A percentile compares a stretch with the other conserved stretches of the same genome.
phyloP scores from a whole-genome alignment of 2,329 filamentous ascomycete genomes.

The Ascomycota sp. region DNA sequence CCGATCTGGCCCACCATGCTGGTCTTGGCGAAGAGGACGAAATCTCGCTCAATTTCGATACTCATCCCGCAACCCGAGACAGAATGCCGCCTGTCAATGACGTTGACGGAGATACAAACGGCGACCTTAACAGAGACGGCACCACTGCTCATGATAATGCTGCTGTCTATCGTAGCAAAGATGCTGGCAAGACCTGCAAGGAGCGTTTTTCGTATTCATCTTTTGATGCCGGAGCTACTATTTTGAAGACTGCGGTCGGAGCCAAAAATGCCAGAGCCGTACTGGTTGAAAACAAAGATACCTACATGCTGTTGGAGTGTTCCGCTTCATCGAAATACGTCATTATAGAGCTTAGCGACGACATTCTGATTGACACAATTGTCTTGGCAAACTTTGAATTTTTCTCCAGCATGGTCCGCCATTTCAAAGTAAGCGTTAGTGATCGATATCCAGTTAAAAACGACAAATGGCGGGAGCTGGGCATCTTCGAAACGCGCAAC shows the following conservation, averaged over 20 bases:
- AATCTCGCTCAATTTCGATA: slow-evolving; percentile 39
- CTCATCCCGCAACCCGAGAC: slow-evolving; percentile 7
- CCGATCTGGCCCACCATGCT: slow-evolving; percentile 44
- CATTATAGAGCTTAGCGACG: slow-evolving; percentile 79
- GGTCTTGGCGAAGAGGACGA: slow-evolving; percentile 72
- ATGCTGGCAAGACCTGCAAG: slow-evolving; percentile 92
- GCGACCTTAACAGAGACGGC: slow-evolving; percentile 10
- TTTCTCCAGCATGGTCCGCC: slow-evolving; percentile 89
- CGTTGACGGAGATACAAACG: slow-evolving; percentile 3
- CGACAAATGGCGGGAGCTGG: slow-evolving; percentile 78
- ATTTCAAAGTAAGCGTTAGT: slow-evolving; percentile 76
- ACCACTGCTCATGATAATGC: slow-evolving; percentile 24
- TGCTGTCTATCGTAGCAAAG: slow-evolving; percentile 50
- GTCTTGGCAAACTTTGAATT: slow-evolving; percentile 98
- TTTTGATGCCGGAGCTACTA: slow-evolving; percentile 84
- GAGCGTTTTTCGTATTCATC: slow-evolving; percentile 94
- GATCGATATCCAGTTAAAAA: slow-evolving; percentile 83
- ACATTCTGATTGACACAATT: slow-evolving; percentile 70
- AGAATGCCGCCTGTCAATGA: neutral
- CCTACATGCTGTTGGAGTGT: slow-evolving; percentile 92
- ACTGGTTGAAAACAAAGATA: slow-evolving; percentile 90
- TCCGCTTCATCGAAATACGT: slow-evolving; percentile 73
- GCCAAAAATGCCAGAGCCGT: slow-evolving; percentile 77
- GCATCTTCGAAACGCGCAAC: slow-evolving; percentile 76
- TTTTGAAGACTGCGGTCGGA: slow-evolving; percentile 70